Base-by-base conservation (phyloP, 2,329 filamentous ascomycete species). In the Rutstroemia sp. region DNA sequence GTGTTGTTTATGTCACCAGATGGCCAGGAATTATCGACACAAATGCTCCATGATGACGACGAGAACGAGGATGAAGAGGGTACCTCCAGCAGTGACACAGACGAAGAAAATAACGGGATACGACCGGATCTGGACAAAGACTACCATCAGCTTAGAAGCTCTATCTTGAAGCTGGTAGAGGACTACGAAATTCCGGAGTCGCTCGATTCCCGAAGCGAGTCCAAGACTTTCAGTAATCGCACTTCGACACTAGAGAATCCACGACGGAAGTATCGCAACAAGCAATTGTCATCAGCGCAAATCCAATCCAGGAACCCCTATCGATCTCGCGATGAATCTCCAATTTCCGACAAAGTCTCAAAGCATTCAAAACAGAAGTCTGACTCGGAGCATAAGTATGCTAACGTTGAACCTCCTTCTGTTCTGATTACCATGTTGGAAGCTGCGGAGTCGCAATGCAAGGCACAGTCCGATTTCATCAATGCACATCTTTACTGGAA, bases 401-500 rank as follows among this genome's bases (percentile, higher is more conserved):
- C 72, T 62, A 72, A 78, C 62, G 69, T 77, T 58, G 74, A 80
- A 65, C 59, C 65, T 10, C 63, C 73, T 25, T 69, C 79, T 0
- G 79, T 86, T 5, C 73, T 90, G 10, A 78, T 89, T 42, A 79
- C 81, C 1, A 91, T 92, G 86, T 79, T 92, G 27, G 84, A 87
- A 61, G 85, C 86, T 18, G 89, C 89, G 16, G 88, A 87, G 62
- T 79, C 84, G 0, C 87, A 90, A 68, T 91, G 88, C 55, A 84
- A 88, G 63, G 83, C 87, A 23, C 83, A 88, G 59, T 88, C 87
- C 0, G 90, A 95, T 68, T 96, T 91, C 65, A 83, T 94, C 50
- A 86, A 86, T 30, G 87, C 90, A 1, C 89, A 95, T 64, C 79
- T 89, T 52, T 96, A 92, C 74, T 92, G 88, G 84, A 88, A 86